phyloP scores from a whole-genome alignment of 1,284 basidiomycete genomes.

The Anthracocystis setariae region DNA sequence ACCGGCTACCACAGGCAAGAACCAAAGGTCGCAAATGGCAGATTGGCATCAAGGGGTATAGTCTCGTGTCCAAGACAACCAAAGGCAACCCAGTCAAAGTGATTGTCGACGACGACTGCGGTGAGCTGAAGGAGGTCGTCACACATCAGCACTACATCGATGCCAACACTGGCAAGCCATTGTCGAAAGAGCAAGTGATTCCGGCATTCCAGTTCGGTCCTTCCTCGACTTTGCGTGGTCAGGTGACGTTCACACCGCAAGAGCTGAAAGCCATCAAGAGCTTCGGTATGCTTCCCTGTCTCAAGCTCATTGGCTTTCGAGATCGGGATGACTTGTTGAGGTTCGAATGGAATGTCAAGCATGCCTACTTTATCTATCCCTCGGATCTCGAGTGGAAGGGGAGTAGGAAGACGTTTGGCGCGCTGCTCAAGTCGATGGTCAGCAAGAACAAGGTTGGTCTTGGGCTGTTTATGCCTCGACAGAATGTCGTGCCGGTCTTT shows the following conservation, averaged over 20 bases:
- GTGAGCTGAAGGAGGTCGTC: slow-evolving; percentile 53
- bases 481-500: slow-evolving; percentile 81
- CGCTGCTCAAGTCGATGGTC: slow-evolving; percentile 83
- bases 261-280: slow-evolving; percentile 81
- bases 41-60: slow-evolving; percentile 87
- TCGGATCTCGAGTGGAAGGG: slow-evolving; percentile 89
- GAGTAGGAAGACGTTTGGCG: slow-evolving; percentile 88
- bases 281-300: slow-evolving; percentile 69
- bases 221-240: slow-evolving; percentile 33
- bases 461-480: slow-evolving; percentile 77
- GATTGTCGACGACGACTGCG: slow-evolving; percentile 52
- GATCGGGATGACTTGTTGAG: slow-evolving; percentile 71
- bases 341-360: slow-evolving; percentile 90
- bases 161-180: slow-evolving; percentile 73
- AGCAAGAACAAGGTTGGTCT: slow-evolving; percentile 84
- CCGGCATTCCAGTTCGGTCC: slow-evolving; percentile 63
- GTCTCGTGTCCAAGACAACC: slow-evolving; percentile 45
- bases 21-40: slow-evolving; percentile 73
- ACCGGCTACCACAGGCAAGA: slow-evolving; percentile 55
- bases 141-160: slow-evolving; percentile 74
- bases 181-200: slow-evolving; percentile 76
- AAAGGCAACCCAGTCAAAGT: slow-evolving; percentile 60
- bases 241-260: slow-evolving; percentile 86
- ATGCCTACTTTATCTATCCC: slow-evolving; percentile 90
- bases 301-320: slow-evolving; percentile 93